A percentile compares a stretch with the other conserved stretches of the same genome.
These are phyloP conservation scores for Tolypocladium capitatum DNA, from an alignment of 2,329 filamentous ascomycete genomes.

Conservation along the genomic window DNA sequence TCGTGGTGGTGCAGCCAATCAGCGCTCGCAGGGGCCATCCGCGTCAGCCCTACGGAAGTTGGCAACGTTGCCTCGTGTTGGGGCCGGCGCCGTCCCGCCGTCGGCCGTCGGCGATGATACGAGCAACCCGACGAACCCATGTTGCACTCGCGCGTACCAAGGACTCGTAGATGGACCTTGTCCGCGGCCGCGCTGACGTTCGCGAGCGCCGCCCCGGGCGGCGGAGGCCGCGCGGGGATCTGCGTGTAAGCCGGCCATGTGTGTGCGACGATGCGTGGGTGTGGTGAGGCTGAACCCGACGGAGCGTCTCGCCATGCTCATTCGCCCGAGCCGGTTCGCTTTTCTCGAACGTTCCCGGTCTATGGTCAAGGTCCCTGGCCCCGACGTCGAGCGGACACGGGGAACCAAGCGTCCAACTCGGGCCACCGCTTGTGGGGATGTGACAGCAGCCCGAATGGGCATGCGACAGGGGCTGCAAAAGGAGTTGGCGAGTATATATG, in stretches of 20 bases:
- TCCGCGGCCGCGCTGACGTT: neutral
- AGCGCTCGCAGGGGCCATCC: constrained; percentile 5
- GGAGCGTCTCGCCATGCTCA: neutral
- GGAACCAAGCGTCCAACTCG: neutral
- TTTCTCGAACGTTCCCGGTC: neutral
- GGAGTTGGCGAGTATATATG: constrained; percentile 2
- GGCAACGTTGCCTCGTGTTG: too few relatives aligned
- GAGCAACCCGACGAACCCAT: neutral
- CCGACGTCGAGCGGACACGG: neutral
- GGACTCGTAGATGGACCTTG: neutral
- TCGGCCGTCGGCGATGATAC: neutral
- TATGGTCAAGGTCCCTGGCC: neutral
- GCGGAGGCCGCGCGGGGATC: neutral
- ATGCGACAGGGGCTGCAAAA: neutral
- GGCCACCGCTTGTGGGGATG: constrained; percentile 1
- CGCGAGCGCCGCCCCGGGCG: neutral
- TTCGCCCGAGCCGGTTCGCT: neutral
- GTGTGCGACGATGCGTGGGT: neutral
- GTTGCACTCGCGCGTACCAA: neutral
- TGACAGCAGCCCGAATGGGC: neutral
- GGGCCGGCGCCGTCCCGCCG: too few relatives aligned
- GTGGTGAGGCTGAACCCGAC: constrained; percentile 1
- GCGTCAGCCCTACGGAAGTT: constrained; percentile 12
- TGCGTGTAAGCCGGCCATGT: constrained; percentile 3
- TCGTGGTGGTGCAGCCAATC: constrained; percentile 6